Base-by-base conservation (phyloP, 345 rosid species). In the Corchorus olitorius region DNA sequence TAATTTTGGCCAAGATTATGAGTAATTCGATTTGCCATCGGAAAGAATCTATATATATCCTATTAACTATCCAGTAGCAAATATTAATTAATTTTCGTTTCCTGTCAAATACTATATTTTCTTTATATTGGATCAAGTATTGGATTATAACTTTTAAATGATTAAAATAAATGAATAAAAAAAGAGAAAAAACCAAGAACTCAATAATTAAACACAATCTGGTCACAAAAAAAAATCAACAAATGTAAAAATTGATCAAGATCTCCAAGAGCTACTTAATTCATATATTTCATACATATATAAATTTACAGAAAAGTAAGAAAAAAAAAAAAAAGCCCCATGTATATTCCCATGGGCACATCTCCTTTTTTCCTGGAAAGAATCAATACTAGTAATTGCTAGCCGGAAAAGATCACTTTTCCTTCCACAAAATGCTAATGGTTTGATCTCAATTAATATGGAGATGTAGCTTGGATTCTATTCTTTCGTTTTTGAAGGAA, bases 401-500 rank as follows among this genome's bases (percentile, higher is more conserved):
- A 15, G 59, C 27, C 22, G 34, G 33, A 33, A 49, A 8, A 35
- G 60, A 33, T 15, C 15, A 69, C 35, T 43, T 27, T 27, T 67
- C 72, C 55, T 49, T 16, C 13, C 27, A 41, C 8, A 22, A 20
- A 45, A 5, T 11, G 33, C 35, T 19, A 27, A 4, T 15, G 27
- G 15, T 69, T 27, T 33, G 39, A 27, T 67, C 27, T 27, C 27
- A 27, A 45, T 45, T 33, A 55, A 39, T 72, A 72, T 55, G 16
- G 53, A 14, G 48, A 66, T 3, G 79, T 55, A 8, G 73, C 43
- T 76, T 76, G 74, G 79, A 55, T 67, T 33, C 79, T 65, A 78
- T 45, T 72, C 79, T 65, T 78, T 70, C 84, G 73, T 78, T 81
- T 75, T 34, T 78, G 81, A 13, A 81, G 81, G 60, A 81, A 81